Base-by-base conservation (phyloP, 2,329 filamentous ascomycete species). In the Aspergillus ibericus region DNA sequence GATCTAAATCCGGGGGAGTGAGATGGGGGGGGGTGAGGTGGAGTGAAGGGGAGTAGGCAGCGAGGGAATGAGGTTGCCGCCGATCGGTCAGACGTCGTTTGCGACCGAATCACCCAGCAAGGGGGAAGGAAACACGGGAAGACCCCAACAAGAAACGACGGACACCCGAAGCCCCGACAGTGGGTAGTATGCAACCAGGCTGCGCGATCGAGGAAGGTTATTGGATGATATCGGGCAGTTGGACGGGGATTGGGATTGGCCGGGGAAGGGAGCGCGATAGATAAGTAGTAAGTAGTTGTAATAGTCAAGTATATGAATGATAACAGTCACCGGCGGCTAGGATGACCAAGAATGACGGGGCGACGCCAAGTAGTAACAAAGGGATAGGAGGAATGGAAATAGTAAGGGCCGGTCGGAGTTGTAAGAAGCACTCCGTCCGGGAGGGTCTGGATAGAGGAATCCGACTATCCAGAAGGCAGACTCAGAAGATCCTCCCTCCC, bases 151-250 rank as follows among this genome's bases (percentile, higher is more conserved):
- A 53, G 53, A 54, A 59, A 50, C 55, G 46, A 59, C 51, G 40
- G 51, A 53, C 29, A 25, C 36, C 36, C 36, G 51, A 32, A 32
- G 51, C 51, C 29, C 51, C 25, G 27, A 44, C 16, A 32, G 51
- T 29, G 22, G 42, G 60, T 49, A 56, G 50, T 65, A 58, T 59
- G 59, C 58, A 64, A 61, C 63, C 68, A 65, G 70, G 52, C 38
- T 72, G 69, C 63, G 71, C 68, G 71, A 68, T 61, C 70, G 71
- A 59, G 65, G 67, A 68, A 62, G 20, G 10, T 53, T 38, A 46
- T 44, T 56, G 20, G n/a, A 32, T 50, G 42, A 49, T 32, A 42
- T 34, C 32, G 38, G 36, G 27, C 10, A 29, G 29, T 10, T 44
- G 51, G 25, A 29, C 29, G 25, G 25, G 25, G 27, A 48, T 16